phyloP scores from a whole-genome alignment of 345 rosid genomes.

The Populus nigra region DNA sequence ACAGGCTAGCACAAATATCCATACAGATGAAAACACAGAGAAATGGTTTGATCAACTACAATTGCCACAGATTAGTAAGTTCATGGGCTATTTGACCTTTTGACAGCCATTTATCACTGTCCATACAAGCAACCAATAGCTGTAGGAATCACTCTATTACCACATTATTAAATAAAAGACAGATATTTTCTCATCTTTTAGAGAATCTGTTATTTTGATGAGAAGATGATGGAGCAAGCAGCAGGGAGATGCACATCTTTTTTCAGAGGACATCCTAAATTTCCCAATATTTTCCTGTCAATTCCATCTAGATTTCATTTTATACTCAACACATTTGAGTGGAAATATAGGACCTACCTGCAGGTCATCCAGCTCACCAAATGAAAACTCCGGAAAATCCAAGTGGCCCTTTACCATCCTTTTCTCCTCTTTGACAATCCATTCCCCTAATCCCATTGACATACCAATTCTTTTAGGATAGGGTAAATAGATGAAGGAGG shows the following conservation, averaged over 20 bases:
- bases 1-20: not conserved
- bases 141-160: not conserved
- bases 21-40: not conserved
- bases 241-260: not conserved
- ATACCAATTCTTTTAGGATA: slow-evolving; percentile 3
- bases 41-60: not conserved
- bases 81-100: not conserved
- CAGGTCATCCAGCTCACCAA: slow-evolving; percentile 88
- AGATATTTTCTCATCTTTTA: not conserved
- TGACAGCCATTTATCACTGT: not conserved
- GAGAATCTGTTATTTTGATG: not conserved
- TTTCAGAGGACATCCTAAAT: not conserved
- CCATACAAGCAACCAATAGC: not conserved
- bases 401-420: slow-evolving; percentile 60
- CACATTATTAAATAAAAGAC: not conserved
- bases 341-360: slow-evolving; percentile 47
- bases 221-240: not conserved
- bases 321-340: not conserved
- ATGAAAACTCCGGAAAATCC: slow-evolving; percentile 80
- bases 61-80: not conserved
- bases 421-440: slow-evolving; percentile 63
- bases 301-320: not conserved
- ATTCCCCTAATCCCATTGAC: slow-evolving; percentile 56
- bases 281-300: not conserved
- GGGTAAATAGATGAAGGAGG: not conserved